phyloP scores from a whole-genome alignment of 192 early-diverging fungal genomes.

The Dissophora globulifera region DNA sequence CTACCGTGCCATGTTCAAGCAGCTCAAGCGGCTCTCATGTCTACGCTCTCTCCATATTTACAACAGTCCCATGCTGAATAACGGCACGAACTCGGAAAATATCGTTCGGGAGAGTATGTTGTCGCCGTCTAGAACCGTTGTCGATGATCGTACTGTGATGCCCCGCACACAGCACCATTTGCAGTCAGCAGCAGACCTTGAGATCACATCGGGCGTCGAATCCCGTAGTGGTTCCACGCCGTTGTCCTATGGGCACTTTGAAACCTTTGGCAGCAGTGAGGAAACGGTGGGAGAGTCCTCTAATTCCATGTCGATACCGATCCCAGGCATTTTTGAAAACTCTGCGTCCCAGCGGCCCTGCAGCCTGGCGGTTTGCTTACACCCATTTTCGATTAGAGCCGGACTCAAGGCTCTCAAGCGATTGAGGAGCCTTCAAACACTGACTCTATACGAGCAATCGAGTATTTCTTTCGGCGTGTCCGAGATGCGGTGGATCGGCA shows the following conservation, averaged over 20 bases:
- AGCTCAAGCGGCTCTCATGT: slow-evolving; percentile 15
- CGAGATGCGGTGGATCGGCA: slow-evolving; percentile 39
- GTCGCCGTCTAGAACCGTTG: slow-evolving; percentile 15
- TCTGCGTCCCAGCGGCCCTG: no score
- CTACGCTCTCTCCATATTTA: slow-evolving; percentile 31
- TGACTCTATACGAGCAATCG: slow-evolving; percentile 36
- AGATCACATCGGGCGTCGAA: no score
- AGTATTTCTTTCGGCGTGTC: slow-evolving; percentile 3
- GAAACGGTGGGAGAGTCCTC: no score
- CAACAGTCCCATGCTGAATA: slow-evolving; percentile 36
- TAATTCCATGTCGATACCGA: no score
- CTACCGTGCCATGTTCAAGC: slow-evolving; percentile 41
- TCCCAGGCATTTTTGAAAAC: no score
- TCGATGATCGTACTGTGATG: no score
- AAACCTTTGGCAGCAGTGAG: no score
- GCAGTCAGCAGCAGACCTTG: no score
- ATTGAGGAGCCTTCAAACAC: slow-evolving; percentile 11
- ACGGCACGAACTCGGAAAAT: not conserved
- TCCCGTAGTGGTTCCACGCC: no score
- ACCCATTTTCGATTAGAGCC: slow-evolving; percentile 25
- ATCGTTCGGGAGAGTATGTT: not conserved
- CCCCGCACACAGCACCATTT: no score
- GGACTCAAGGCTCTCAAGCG: slow-evolving; percentile 33
- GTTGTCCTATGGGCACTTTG: no score
- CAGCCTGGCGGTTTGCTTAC: no score